A percentile compares a stretch with the other conserved stretches of the same genome.
These are phyloP conservation scores for Lichtheimia ornata DNA, from an alignment of 371 early-diverging fungal genomes.

Conservation along the genomic window DNA sequence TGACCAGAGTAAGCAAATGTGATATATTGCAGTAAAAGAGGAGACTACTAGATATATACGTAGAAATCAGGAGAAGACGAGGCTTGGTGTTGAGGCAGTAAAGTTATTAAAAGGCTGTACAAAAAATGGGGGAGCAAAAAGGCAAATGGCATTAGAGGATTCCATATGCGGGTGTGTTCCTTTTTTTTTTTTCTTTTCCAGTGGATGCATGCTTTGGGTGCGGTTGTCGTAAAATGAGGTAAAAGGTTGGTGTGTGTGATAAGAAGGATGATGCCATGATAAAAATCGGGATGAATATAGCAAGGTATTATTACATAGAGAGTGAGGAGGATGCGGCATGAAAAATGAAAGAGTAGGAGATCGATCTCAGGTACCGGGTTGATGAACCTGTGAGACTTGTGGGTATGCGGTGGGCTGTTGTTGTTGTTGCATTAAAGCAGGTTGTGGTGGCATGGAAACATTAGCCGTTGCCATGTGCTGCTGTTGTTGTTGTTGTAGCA, in stretches of 20 bases:
- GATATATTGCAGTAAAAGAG: no score
- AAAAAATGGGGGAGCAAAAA: no score
- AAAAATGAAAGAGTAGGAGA: not conserved
- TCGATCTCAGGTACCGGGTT: not conserved
- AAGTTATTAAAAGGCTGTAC: no score
- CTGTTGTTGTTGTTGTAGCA: slow-evolving; percentile 1
- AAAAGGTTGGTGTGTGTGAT: not conserved
- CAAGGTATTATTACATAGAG: not conserved
- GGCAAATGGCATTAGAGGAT: no score
- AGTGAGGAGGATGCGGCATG: not conserved
- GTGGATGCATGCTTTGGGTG: not conserved
- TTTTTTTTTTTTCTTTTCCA: no score
- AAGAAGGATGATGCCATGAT: not conserved
- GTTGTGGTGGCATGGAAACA: no score
- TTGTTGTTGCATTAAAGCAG: not conserved
- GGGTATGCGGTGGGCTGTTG: not conserved
- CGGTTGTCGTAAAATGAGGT: not conserved
- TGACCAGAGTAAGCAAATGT: no score
- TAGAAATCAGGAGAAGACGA: no score
- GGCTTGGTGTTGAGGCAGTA: no score
- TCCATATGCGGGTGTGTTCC: no score
- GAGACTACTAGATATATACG: no score
- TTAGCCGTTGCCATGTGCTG: not conserved
- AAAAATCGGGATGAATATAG: not conserved
- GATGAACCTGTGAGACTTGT: not conserved